phyloP scores from a whole-genome alignment of 371 early-diverging fungal genomes.

The Actinomortierella wolfii region DNA sequence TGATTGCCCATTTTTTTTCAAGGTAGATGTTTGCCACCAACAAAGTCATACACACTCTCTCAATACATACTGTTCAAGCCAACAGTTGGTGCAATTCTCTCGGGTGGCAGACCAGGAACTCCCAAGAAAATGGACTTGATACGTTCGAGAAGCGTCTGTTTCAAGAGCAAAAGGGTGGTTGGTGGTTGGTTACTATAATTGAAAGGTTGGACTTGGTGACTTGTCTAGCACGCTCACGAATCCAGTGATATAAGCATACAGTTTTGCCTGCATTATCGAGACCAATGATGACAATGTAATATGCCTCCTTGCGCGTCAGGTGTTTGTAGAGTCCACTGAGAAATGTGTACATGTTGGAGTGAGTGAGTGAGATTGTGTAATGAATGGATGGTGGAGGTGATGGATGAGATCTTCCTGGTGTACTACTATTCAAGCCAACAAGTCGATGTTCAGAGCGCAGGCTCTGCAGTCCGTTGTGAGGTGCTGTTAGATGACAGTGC shows the following conservation, averaged over 20 bases:
- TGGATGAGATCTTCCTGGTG: too few species aligned
- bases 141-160: slow-evolving; percentile 83
- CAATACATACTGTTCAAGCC: slow-evolving; percentile 89
- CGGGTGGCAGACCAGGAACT: slow-evolving; percentile 76
- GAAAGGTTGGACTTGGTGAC: too few species aligned
- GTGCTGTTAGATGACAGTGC: too few species aligned
- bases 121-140: slow-evolving; percentile 80
- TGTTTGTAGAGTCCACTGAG: slow-evolving; percentile 87
- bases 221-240: too few species aligned
- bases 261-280: slow-evolving; percentile 98
- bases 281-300: slow-evolving; percentile 91
- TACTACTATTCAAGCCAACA: too few species aligned
- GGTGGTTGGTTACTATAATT: too few species aligned
- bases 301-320: slow-evolving; percentile 88
- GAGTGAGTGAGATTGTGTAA: too few species aligned
- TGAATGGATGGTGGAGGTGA: too few species aligned
- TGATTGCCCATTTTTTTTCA: neutral
- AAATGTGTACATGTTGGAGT: slow-evolving; percentile 96
- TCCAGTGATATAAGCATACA: too few species aligned
- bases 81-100: slow-evolving; percentile 92
- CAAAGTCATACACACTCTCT: neutral
- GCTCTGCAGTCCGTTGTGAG: too few species aligned
- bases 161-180: slow-evolving; percentile 8
- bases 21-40: neutral
- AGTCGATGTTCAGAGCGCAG: too few species aligned